Percentiles rank a stretch among this genome's conserved stretches.
Conservation (phyloP, 2,329 filamentous ascomycete species). For the Scytalidium lignicola region DNA sequence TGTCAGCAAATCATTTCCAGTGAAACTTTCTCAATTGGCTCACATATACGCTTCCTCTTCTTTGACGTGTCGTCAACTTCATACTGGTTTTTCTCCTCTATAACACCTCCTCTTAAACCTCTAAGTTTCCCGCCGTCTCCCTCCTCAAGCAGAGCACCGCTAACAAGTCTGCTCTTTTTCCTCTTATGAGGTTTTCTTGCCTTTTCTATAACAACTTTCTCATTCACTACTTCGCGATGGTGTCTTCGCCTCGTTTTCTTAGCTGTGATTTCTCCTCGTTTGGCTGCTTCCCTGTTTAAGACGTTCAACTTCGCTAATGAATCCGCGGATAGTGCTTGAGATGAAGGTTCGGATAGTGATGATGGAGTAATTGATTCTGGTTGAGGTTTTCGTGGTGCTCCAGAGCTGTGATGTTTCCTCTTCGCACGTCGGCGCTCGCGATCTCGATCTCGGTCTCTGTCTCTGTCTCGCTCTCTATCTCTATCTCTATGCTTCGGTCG, state of each 20-base stretch:
- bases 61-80: conserved; percentile 40
- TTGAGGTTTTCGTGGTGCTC: neutral
- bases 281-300: conserved; percentile 19
- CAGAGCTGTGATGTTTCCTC: neutral
- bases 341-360: conserved; percentile 18
- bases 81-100: conserved; percentile 35
- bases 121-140: conserved; percentile 49
- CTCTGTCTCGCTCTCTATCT: neutral
- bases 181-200: conserved; percentile 21
- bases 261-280: conserved; percentile 15
- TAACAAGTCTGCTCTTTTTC: conserved; percentile 56
- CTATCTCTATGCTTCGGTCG: conserved; percentile 11
- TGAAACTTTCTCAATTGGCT: too few relatives aligned
- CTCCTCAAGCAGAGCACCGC: conserved; percentile 65
- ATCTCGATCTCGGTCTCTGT: conserved; percentile 2
- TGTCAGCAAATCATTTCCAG: neutral
- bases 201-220: conserved; percentile 19
- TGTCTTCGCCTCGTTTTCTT: conserved; percentile 19
- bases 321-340: conserved; percentile 25
- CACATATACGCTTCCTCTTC: conserved; percentile 58
- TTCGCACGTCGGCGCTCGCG: conserved; percentile 1
- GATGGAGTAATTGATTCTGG: neutral
- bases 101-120: conserved; percentile 42
- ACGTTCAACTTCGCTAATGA: conserved; percentile 25
- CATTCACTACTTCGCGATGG: conserved; percentile 16